Evolutionary conservation across 441 rosid genomes (phyloP), one percentile per base, ranked within the genome.

Genomic region (Euphorbia corollata): DNA sequence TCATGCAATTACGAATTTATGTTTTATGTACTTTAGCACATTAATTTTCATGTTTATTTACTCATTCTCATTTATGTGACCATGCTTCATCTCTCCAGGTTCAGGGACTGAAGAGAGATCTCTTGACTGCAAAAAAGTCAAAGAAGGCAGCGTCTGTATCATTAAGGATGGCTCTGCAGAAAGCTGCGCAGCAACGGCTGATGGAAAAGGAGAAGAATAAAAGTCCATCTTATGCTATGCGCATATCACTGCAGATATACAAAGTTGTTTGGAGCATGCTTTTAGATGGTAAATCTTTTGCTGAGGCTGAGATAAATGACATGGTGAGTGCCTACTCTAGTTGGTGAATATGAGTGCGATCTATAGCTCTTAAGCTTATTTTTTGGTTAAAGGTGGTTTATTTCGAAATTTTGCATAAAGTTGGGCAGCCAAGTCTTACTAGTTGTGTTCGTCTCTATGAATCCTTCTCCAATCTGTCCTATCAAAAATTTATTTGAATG

Each of bases 181-280:
- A 86, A 67, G 91, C 99, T 39, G 98, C 97, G 56, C 98, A 94
- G 76, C 72, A 82, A 63, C 83, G 95, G 53, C 73, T 91, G 70
- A 79, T 77, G 89, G 98, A 90, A 80, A 94, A 94, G 83, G 97
- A 94, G 80, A 92, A 92, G 78, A 94, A 87, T 84, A 94, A 91
- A 79, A 87, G 97, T 67, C 98, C 99, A 50, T 91, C 99, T 54
- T 91, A 83, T 76, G 99, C 99, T 41, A 94, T 94, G 99, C 97
- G 96, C 24, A 85, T 91, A 74, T 89, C 97, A 30, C 76, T 94
- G 77, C 88, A 91, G 77, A 91, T 91, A 72, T 77, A 75, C 71
- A 90, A 91, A 84, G 94, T 94, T 59, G 88, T 90, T 27, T 94
- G 99, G 99, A 82, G 87, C 80, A 94, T 94, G 99, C 86, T 94